Conservation (phyloP, 2,329 filamentous ascomycete genomes). For the Colletotrichum magnum region DNA sequence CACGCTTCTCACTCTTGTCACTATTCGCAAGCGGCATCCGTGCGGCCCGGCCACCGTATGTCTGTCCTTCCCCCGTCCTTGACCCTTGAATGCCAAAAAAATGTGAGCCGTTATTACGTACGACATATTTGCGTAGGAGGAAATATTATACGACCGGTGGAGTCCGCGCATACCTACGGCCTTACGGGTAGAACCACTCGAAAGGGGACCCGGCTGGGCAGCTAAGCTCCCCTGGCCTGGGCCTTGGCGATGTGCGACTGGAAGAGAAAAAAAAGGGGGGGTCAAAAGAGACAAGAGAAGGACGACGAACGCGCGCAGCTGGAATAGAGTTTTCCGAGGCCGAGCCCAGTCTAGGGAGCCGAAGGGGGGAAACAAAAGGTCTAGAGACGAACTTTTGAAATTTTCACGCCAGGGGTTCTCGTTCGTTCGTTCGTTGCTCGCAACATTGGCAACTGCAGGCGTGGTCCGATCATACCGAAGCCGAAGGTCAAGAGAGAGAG, state of each 20-base stretch:
- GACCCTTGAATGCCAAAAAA: neutral
- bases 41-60: too few relatives aligned
- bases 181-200: neutral
- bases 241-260: slow-evolving; percentile 6
- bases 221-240: slow-evolving; percentile 1
- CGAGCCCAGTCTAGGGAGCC: neutral
- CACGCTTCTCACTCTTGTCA: neutral
- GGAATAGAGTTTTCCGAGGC: neutral
- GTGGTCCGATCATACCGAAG: neutral
- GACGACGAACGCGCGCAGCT: neutral
- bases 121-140: slow-evolving; percentile 8
- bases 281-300: neutral
- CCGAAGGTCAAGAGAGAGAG: too few relatives aligned
- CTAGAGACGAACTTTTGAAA: slow-evolving; percentile 33
- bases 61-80: neutral
- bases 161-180: slow-evolving; percentile 34
- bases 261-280: neutral
- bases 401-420: neutral
- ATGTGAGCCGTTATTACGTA: slow-evolving; percentile 31
- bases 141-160: slow-evolving; percentile 28
- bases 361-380: too few relatives aligned
- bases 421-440: neutral
- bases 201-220: too few relatives aligned
- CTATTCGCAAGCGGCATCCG: neutral
- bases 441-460: neutral